These are phyloP conservation scores for Trichosporon ovoides DNA, from an alignment of 1,284 basidiomycete species.

Conservation along the genomic window DNA sequence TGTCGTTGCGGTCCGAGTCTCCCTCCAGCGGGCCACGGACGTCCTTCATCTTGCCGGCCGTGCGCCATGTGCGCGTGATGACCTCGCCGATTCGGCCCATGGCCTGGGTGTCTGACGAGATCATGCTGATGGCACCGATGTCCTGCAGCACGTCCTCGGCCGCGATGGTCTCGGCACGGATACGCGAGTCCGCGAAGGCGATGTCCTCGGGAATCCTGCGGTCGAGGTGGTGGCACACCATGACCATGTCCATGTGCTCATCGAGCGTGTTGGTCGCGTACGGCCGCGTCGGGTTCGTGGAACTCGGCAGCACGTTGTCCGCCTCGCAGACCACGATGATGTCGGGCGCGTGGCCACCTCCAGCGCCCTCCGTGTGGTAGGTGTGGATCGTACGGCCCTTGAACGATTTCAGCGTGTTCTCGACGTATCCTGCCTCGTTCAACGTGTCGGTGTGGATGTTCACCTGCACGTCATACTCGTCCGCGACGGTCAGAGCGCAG, in stretches of 20 bases:
- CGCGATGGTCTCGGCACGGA: slow-evolving; percentile 92
- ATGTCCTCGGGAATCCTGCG: slow-evolving; percentile 87
- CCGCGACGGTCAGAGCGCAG: slow-evolving; percentile 72
- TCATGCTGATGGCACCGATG: slow-evolving; percentile 90
- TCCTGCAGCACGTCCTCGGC: slow-evolving; percentile 98
- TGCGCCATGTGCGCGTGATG: slow-evolving; percentile 87
- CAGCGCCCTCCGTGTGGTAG: slow-evolving; percentile 94
- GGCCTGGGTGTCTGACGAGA: slow-evolving; percentile 90
- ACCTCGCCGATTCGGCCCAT: slow-evolving; percentile 99
- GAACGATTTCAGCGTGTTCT: slow-evolving; percentile 84
- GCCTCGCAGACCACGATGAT: slow-evolving; percentile 93
- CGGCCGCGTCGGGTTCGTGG: slow-evolving; percentile 94
- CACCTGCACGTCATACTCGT: slow-evolving; percentile 92
- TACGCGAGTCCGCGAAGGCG: slow-evolving; percentile 94
- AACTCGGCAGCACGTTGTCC: slow-evolving; percentile 88
- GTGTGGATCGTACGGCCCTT: slow-evolving; percentile 91
- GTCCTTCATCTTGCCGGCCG: slow-evolving; percentile 91
- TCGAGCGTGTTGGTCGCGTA: slow-evolving; percentile 89
- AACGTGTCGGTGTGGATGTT: slow-evolving; percentile 97
- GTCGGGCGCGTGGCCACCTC: slow-evolving; percentile 95
- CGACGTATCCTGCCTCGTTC: slow-evolving; percentile 72
- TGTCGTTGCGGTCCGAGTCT: slow-evolving; percentile 66
- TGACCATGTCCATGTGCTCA: slow-evolving; percentile 97
- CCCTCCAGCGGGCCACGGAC: slow-evolving; percentile 70
- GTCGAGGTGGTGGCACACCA: slow-evolving; percentile 87